Conservation (phyloP, 768 basidiomycete species). For the Daedaleopsis sinensis region DNA sequence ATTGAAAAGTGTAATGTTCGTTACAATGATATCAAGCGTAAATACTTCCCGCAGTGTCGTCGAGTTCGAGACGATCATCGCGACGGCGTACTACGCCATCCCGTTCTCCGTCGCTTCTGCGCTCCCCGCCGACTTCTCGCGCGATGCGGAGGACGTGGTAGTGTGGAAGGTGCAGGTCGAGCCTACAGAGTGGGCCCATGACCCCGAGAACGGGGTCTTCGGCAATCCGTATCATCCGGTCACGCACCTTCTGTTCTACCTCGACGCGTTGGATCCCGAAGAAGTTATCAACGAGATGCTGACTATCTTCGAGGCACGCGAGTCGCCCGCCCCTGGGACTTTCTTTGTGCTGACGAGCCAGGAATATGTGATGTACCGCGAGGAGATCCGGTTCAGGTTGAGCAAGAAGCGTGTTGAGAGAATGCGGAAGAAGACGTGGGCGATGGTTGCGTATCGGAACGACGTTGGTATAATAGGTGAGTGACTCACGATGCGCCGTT, state of each 20-base stretch:
- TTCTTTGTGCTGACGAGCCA: conserved; percentile 16
- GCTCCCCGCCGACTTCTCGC: conserved; percentile 18
- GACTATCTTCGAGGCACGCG: conserved; percentile 7
- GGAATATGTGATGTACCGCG: conserved; percentile 9
- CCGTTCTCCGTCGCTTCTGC: conserved; percentile 21
- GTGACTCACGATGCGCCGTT: neutral
- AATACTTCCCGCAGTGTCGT: no score
- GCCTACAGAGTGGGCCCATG: neutral
- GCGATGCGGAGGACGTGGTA: conserved; percentile 23
- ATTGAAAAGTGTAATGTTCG: no score
- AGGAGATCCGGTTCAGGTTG: conserved; percentile 15
- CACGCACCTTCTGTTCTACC: conserved; percentile 8
- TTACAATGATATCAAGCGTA: no score
- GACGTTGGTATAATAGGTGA: conserved; percentile 1
- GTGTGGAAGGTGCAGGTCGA: conserved; percentile 16
- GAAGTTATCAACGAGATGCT: neutral
- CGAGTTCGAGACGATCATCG: conserved; percentile 29
- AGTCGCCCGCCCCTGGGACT: conserved; percentile 2
- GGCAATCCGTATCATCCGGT: neutral
- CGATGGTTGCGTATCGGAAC: conserved; percentile 7
- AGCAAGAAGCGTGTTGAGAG: conserved; percentile 16
- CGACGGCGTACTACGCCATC: conserved; percentile 21
- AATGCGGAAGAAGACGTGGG: conserved; percentile 19
- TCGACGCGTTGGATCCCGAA: neutral
- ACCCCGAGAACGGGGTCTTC: neutral